phyloP scores from a whole-genome alignment of 2,329 filamentous ascomycete genomes.

The Colletotrichum orchidophilum region DNA sequence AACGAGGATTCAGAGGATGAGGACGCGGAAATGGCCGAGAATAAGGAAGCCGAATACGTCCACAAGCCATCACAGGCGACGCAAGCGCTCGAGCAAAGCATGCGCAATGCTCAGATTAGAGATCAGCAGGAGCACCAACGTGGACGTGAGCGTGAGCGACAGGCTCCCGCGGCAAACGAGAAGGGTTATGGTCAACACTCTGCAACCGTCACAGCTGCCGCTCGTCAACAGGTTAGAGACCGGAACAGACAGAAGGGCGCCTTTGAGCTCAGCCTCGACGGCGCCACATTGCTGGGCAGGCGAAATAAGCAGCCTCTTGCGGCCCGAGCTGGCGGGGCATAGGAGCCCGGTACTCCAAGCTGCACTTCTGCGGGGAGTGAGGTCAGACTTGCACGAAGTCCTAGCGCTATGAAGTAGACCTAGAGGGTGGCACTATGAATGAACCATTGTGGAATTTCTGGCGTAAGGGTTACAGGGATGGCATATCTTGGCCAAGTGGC shows the following conservation, averaged over 20 bases:
- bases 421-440: conserved; percentile 14
- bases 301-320: conserved; percentile 63
- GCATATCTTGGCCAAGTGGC: conserved; percentile 29
- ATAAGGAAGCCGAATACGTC: conserved; percentile 58
- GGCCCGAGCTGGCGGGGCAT: conserved; percentile 48
- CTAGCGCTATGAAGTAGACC: background rate
- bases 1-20: conserved; percentile 74
- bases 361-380: conserved; percentile 1
- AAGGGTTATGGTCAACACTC: conserved; percentile 91
- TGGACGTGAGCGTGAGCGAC: conserved; percentile 60
- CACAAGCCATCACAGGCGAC: conserved; percentile 59
- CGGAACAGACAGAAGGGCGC: conserved; percentile 77
- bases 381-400: background rate
- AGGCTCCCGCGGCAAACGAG: conserved; percentile 47
- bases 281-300: conserved; percentile 87
- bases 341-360: conserved; percentile 25
- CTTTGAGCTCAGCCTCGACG: conserved; percentile 92
- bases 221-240: conserved; percentile 79
- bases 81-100: conserved; percentile 83
- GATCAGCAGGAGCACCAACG: conserved; percentile 62
- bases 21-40: conserved; percentile 71
- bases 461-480: conserved; percentile 27
- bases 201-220: conserved; percentile 82
- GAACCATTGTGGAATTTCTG: conserved; percentile 14
- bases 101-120: conserved; percentile 82